Conservation (phyloP, 2,329 filamentous ascomycete genomes). For the Aureobasidium sp. region DNA sequence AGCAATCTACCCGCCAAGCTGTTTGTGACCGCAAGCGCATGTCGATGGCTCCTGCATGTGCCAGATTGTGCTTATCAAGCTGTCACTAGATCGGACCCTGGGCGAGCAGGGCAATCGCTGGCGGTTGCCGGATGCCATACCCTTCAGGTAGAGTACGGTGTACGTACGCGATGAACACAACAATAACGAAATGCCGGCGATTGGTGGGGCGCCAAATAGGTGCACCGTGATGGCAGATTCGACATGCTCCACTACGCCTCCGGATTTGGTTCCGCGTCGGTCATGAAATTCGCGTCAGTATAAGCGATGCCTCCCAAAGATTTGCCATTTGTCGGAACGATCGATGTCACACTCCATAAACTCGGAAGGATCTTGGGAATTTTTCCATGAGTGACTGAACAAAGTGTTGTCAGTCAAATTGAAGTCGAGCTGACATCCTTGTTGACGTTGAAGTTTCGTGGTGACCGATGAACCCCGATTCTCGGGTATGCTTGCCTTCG, state of each 20-base stretch:
- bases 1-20: slow-evolving; percentile 2
- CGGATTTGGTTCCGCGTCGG: background rate
- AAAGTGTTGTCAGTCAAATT: background rate
- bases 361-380: too few species aligned
- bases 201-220: background rate
- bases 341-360: background rate
- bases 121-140: background rate
- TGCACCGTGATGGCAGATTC: background rate
- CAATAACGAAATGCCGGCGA: background rate
- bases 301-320: background rate
- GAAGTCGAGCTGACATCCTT: background rate
- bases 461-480: background rate
- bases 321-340: too few species aligned
- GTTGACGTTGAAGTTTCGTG: background rate
- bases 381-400: too few species aligned
- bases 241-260: background rate
- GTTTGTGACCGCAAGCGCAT: slow-evolving; percentile 9
- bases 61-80: slow-evolving; percentile 10
- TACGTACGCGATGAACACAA: background rate
- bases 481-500: background rate
- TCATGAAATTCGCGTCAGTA: background rate
- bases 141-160: slow-evolving; percentile 7
- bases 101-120: background rate
- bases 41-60: slow-evolving; percentile 8
- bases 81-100: slow-evolving; percentile 11